Conservation (phyloP, 2,329 filamentous ascomycete genomes). For the Fusarium siculi region DNA sequence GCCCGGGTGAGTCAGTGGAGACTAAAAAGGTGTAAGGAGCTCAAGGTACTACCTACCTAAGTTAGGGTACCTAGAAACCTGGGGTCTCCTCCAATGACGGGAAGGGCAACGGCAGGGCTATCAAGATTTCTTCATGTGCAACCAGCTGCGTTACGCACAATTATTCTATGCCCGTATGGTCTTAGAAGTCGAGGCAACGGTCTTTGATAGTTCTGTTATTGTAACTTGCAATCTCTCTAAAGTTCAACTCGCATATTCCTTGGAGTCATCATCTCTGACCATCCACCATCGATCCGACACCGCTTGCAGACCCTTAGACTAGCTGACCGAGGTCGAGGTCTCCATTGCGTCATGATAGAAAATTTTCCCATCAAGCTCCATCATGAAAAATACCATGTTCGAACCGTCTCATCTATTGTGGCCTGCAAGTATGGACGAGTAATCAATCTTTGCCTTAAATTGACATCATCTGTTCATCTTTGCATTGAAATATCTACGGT, state of each 20-base stretch:
- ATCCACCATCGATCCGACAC: neutral
- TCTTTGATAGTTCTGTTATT: neutral
- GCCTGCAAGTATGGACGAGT: neutral
- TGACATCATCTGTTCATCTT: neutral
- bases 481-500: neutral
- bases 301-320: neutral
- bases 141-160: neutral
- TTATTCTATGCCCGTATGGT: neutral
- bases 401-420: neutral
- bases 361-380: neutral
- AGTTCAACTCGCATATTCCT: neutral
- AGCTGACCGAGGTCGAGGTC: neutral
- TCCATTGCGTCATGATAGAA: neutral
- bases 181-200: neutral
- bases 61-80: neutral
- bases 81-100: slow-evolving; percentile 3
- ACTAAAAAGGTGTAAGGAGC: neutral
- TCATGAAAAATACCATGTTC: neutral
- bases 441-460: neutral
- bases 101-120: slow-evolving; percentile 28
- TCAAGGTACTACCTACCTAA: neutral
- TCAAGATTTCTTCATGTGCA: neutral
- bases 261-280: neutral
- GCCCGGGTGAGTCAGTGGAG: neutral
- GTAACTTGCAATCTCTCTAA: neutral